Base-by-base conservation (phyloP, 2,329 filamentous ascomycete genomes). In the Stemphylium beticola region DNA sequence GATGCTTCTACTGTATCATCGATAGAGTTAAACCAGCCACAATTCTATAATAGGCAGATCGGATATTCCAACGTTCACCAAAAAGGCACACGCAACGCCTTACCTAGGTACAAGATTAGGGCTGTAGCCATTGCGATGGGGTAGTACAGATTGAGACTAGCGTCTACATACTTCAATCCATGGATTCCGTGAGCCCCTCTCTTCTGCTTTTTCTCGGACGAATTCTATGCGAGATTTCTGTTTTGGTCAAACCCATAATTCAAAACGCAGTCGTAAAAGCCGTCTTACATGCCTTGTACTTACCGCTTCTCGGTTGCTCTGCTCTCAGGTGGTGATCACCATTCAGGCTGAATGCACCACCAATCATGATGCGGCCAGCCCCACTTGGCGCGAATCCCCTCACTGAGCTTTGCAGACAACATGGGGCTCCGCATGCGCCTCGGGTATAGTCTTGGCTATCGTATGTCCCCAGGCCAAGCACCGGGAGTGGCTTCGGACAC, bases 321-420 rank as follows among this genome's bases (percentile, higher is more conserved):
- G 37, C 41, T 52, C 12, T 33, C 42, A 22, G 42, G 40, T 29
- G 20, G 22, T 18, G 26, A 55, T 40, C 24, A 39, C 12, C 32
- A 63, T 65, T 67, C 56, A 61, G 65, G 57, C 65, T 65, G 47
- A 69, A 64, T 57, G n/a, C 29, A 6, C 6, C 22, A 10, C 63
- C 55, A 65, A 65, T 67, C 24, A 49, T 6, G 39, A 22, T 9
- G 4, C 20, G 18, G 2, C 15, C 5, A 11, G 18, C 8, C 17
- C n/a, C 40, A 46, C 24, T 31, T 62, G 59, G 55, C 49, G 61
- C 41, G 18, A 17, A 57, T 34, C 61, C 62, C 60, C 59, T 66
- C 62, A 62, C 46, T 26, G 32, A 34, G 17, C 17, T 32, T 34
- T 24, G 20, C 41, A 31, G 17, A 32, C 33, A 41, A 24, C 47